phyloP scores from a whole-genome alignment of 768 basidiomycete genomes.

The Clavaria fumosa region DNA sequence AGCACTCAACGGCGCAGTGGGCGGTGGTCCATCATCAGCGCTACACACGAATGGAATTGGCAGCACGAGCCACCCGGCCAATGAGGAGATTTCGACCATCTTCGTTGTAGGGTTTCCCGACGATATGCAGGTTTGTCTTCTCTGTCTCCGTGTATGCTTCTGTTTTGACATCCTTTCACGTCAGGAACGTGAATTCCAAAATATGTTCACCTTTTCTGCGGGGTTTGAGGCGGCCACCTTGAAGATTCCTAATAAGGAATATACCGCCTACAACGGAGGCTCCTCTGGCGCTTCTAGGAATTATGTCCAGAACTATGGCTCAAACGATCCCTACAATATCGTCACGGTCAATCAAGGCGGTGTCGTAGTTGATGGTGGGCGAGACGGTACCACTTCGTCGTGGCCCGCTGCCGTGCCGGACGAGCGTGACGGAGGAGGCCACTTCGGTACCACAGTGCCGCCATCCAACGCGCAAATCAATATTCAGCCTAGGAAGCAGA shows the following conservation, averaged over 20 bases:
- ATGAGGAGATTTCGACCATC: conserved; percentile 90
- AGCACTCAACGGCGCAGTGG: conserved; percentile 10
- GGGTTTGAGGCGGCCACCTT: conserved; percentile 97
- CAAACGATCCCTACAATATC: conserved; percentile 73
- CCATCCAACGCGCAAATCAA: conserved; percentile 14
- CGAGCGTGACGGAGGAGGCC: conserved; percentile 13
- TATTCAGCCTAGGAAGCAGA: conserved; percentile 74
- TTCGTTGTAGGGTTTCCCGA: conserved; percentile 99
- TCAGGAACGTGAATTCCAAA: conserved; percentile 97
- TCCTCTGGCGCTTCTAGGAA: conserved; percentile 13
- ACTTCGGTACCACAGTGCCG: conserved; percentile 16
- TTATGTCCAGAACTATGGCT: conserved; percentile 29
- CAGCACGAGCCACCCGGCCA: conserved; percentile 18
- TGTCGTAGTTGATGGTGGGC: conserved; percentile 62
- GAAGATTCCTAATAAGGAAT: conserved; percentile 92
- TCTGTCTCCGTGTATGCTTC: conserved; percentile 3
- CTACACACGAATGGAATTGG: conserved; percentile 16
- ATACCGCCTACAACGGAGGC: conserved; percentile 48
- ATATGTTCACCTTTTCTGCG: conserved; percentile 93
- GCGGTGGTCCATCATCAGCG: conserved; percentile 16
- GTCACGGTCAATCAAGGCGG: conserved; percentile 74
- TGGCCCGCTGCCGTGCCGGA: conserved; percentile 37
- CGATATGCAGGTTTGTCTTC: conserved; percentile 77
- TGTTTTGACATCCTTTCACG: conserved; percentile 9
- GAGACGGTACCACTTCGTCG: conserved; percentile 56